Conservation (phyloP, 2,329 filamentous ascomycete species). For the Diaporthe sp. region DNA sequence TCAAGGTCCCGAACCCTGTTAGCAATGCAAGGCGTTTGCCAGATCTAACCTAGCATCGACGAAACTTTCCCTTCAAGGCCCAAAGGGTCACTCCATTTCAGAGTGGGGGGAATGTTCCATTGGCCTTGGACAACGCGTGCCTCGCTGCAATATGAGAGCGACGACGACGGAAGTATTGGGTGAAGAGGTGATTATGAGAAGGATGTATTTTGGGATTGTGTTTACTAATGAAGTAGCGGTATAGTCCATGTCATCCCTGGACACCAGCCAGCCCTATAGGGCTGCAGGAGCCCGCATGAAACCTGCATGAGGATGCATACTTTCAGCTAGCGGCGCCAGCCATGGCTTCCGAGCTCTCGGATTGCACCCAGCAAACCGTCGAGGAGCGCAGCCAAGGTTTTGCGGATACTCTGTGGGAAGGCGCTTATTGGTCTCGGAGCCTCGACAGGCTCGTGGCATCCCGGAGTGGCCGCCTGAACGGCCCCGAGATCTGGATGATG, state of each 20-base stretch:
- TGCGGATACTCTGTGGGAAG: constrained; percentile 7
- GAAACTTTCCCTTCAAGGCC: neutral
- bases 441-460: constrained; percentile 16
- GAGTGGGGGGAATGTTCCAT: constrained; percentile 3
- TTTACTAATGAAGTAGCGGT: constrained; percentile 41
- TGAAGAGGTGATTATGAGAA: constrained; percentile 30
- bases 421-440: constrained; percentile 17
- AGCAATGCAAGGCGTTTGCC: neutral
- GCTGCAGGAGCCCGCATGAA: constrained; percentile 38
- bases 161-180: neutral
- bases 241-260: constrained; percentile 16
- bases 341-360: constrained; percentile 29
- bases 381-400: constrained; percentile 26
- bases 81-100: neutral
- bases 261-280: constrained; percentile 35
- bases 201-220: constrained; percentile 38
- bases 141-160: neutral
- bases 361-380: constrained; percentile 21
- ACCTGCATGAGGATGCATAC: constrained; percentile 25
- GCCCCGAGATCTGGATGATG: constrained; percentile 28
- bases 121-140: neutral
- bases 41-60: constrained; percentile 14
- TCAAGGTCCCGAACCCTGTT: neutral
- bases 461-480: constrained; percentile 32
- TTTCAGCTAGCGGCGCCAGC: constrained; percentile 18